phyloP scores from a whole-genome alignment of 306 rosid species.

The Inga oerstediana region DNA sequence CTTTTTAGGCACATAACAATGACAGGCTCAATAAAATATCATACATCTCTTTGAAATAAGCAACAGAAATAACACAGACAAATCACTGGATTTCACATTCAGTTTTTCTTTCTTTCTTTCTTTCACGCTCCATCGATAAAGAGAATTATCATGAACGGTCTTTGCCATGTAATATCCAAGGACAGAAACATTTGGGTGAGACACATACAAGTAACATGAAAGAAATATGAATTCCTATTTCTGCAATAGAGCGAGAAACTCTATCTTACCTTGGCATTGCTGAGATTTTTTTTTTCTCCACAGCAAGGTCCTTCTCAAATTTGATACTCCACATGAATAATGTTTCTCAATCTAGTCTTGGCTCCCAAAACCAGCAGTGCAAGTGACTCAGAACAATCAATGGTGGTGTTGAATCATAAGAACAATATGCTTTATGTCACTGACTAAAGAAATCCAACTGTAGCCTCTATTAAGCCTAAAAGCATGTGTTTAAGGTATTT shows the following conservation, averaged over 20 bases:
- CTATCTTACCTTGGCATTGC: conserved; percentile 41
- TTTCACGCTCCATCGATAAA: background rate
- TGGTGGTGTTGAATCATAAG: background rate
- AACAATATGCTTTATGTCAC: background rate
- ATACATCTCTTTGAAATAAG: background rate
- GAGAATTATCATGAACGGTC: conserved; percentile 26
- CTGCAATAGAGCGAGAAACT: conserved; percentile 51
- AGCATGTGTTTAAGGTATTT: background rate
- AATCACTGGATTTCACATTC: background rate
- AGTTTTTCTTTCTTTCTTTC: background rate
- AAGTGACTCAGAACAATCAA: background rate
- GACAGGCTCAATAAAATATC: background rate
- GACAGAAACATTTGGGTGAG: conserved; percentile 20
- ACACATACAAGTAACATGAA: conserved; percentile 26
- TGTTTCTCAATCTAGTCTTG: background rate
- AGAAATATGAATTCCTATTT: conserved; percentile 20
- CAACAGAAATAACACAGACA: background rate
- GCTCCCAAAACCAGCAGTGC: background rate
- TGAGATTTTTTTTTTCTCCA: conserved; percentile 35
- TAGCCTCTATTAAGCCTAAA: background rate
- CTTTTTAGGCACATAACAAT: background rate
- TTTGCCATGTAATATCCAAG: conserved; percentile 23
- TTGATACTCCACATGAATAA: background rate
- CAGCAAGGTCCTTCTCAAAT: background rate
- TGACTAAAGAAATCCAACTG: background rate